Percentiles rank a stretch among this genome's conserved stretches.
These are phyloP conservation scores for Periconia sp. DNA, from an alignment of 2,329 filamentous ascomycete species.

Conservation along the genomic window DNA sequence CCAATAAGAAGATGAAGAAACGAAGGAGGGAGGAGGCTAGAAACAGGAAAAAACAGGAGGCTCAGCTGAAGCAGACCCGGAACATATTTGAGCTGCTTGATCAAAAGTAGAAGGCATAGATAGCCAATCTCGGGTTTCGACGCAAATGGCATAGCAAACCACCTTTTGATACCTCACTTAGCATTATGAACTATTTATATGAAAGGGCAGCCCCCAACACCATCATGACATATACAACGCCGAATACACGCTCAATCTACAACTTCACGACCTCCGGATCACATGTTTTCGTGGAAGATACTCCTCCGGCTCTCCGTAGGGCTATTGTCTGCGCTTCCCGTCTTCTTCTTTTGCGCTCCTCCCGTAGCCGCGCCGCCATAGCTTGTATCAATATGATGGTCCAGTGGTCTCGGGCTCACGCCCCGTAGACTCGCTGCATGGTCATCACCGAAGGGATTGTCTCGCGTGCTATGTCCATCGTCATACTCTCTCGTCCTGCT, in stretches of 20 bases:
- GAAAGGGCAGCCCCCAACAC: not conserved
- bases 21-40: slow-evolving; percentile 32
- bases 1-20: slow-evolving; percentile 31
- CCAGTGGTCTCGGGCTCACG: slow-evolving; percentile 74
- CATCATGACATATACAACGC: slow-evolving; percentile 3
- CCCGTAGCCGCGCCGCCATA: slow-evolving; percentile 48
- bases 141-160: not conserved
- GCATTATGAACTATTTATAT: not conserved
- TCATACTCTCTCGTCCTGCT: slow-evolving; percentile 58
- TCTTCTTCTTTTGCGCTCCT: slow-evolving; percentile 48
- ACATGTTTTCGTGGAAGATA: slow-evolving; percentile 74
- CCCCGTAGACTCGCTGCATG: slow-evolving; percentile 62
- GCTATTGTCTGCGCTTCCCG: slow-evolving; percentile 56
- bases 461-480: slow-evolving; percentile 29
- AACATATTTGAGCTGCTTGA: slow-evolving; percentile 11
- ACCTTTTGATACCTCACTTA: not conserved
- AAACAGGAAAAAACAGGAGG: slow-evolving; percentile 21
- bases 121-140: too few relatives aligned
- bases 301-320: slow-evolving; percentile 70
- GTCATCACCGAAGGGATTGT: slow-evolving; percentile 49
- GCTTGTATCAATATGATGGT: slow-evolving; percentile 56
- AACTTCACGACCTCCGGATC: slow-evolving; percentile 2
- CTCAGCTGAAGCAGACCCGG: not conserved
- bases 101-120: slow-evolving; percentile 1
- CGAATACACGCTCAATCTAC: not conserved